Percentiles rank a stretch among this genome's conserved stretches.
Evolutionary conservation across 208 protist species (phyloP).

Genomic region (Leishmania guyanensis): DNA sequence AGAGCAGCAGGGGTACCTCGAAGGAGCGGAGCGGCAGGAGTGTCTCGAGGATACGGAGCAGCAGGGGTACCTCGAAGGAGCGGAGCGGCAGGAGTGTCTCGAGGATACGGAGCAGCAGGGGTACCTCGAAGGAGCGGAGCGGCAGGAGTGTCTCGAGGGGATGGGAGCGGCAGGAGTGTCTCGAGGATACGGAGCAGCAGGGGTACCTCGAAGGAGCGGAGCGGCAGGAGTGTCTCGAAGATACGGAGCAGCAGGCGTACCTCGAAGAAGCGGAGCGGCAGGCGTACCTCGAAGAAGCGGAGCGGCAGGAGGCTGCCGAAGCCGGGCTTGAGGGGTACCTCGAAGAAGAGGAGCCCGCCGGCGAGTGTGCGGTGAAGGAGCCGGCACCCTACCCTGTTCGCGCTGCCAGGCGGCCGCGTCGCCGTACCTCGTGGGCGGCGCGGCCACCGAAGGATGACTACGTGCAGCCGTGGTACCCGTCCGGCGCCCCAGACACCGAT

Average conservation of each 20-base stretch:
- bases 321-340: conserved; percentile 10
- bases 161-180: too few species aligned
- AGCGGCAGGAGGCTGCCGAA: conserved; percentile 17
- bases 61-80: not conserved
- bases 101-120: not conserved
- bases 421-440: conserved; percentile 19
- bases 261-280: not conserved
- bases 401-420: not conserved
- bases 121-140: not conserved
- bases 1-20: conserved; percentile 15
- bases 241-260: not conserved
- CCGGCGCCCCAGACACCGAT: conserved; percentile 44
- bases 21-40: conserved; percentile 10
- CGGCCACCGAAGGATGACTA: conserved; percentile 19
- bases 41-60: not conserved
- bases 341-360: conserved; percentile 19
- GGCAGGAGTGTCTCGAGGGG: conserved; percentile 9
- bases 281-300: conserved; percentile 4
- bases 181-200: too few species aligned
- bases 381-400: conserved; percentile 14
- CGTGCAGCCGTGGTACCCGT: conserved; percentile 73
- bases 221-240: too few species aligned
- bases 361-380: conserved; percentile 12
- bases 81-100: not conserved
- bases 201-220: too few species aligned